Evolutionary conservation across 2,329 filamentous ascomycete species (phyloP), one percentile per base, ranked within the genome.

Genomic region (Cucurbitaria berberidis): DNA sequence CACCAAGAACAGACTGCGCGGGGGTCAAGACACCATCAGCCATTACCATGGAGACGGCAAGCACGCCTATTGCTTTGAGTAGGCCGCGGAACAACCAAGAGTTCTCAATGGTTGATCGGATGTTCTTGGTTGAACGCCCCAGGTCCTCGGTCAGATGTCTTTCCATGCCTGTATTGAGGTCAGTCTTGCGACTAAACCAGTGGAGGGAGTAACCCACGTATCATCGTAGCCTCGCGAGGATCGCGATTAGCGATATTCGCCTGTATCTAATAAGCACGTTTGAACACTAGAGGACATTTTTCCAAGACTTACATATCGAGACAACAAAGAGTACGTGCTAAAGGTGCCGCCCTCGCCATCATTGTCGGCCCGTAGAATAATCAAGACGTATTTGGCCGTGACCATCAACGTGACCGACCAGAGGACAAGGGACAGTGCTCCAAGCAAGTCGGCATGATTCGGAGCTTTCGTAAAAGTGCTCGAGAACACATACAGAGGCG

Each of bases 341-440:
- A 89, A 89, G 0, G 86, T 89, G 26, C 87, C 87, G 24, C 87
- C 87, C 65, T 90, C 86, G 39, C 87, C 87, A 66, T 89, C 86
- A 56, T 90, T 86, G 68, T 89, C 87, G 46, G 87, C 87, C 29
- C 77, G 77, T 5, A 90, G 74, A 32, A 90, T 82, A 65, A 90
- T 83, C 55, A 88, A 77, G 34, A 86, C 79, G 65, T 90, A 90
- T 74, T 90, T 90, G 52, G 88, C 61, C 0, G 86, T 88, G 30
- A 90, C 86, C 74, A 90, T 88, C 55, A 89, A 75, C 21, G 85
- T 87, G 29, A 90, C 73, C 0, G 86, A 83, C 87, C 87, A 90
- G 40, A 90, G 82, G 55, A 90, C 84, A 38, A 90, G 81, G 3
- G 87, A 89, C 1, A 89, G 75, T 0, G 84, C 86, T 41, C 87